These are phyloP conservation scores for Ogataea dorogensis DNA, from an alignment of 805 yeast genomes.

Conservation along the genomic window DNA sequence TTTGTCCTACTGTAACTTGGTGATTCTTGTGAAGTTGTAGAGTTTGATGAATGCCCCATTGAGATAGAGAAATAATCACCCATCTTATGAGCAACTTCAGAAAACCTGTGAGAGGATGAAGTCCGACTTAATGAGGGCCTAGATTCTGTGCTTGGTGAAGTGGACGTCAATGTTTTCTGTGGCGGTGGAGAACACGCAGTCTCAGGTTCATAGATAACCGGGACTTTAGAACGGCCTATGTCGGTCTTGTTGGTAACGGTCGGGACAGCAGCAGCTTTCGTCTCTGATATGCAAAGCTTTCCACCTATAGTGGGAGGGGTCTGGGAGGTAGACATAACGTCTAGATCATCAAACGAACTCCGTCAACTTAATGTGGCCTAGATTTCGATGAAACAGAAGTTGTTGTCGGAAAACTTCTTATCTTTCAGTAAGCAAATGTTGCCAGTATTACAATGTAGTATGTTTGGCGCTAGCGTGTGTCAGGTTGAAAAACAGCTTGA, in stretches of 20 bases:
- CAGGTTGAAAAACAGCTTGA: not conserved
- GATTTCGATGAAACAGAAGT: too few species aligned
- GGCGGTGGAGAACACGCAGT: too few species aligned
- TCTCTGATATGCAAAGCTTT: conserved; percentile 1
- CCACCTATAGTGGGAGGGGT: not conserved
- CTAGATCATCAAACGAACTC: conserved; percentile 1
- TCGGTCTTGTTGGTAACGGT: conserved; percentile 2
- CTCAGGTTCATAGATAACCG: not conserved
- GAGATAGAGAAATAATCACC: conserved; percentile 27
- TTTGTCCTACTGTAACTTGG: conserved; percentile 22
- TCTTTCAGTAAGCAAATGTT: too few species aligned
- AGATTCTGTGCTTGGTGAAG: not conserved
- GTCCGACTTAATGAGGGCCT: conserved; percentile 8
- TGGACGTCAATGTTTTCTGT: not conserved
- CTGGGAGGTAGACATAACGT: conserved; percentile 7
- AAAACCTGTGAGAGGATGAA: conserved; percentile 24
- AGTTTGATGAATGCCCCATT: conserved; percentile 17
- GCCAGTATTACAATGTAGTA: too few species aligned
- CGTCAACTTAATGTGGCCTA: too few species aligned
- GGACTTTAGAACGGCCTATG: too few species aligned
- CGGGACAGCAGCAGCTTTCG: conserved; percentile 2
- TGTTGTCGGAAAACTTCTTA: too few species aligned
- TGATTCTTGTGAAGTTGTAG: conserved; percentile 10
- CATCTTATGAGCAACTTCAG: conserved; percentile 32
- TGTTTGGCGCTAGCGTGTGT: too few species aligned